Base-by-base conservation (phyloP, 306 rosid species). In the Trifolium repens region DNA sequence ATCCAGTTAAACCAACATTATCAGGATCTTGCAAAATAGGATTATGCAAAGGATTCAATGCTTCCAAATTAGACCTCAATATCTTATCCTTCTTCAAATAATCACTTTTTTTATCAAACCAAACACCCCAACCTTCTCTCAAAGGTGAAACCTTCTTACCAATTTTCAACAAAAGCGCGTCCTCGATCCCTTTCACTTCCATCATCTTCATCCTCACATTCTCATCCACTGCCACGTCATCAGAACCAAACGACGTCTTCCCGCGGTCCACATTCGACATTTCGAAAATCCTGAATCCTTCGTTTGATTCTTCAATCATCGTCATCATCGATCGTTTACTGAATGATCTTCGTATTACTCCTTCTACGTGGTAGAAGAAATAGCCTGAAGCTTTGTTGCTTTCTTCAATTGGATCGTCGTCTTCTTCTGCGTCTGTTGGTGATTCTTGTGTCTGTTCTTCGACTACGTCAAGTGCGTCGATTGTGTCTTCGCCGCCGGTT, bases 111-210 rank as follows among this genome's bases (percentile, higher is more conserved):
- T 88, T 94, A 32, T 94, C 96, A 54, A 91, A 94, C 98, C 97
- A 91, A 64, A 86, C 87, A 35, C 97, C 96, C 97, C 98, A 94
- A 5, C 97, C 98, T 49, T 94, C 91, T 44, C 98, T 87, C 30
- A 94, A 72, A 1, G 96, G 94, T 32, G 96, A 91, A 69, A 67
- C 85, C 42, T 68, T 94, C 80, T 79, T 62, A 4, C 92, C 91
- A 71, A 75, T 22, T 58, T 85, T 91, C 83, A 94, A 47, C 87
- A 94, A 49, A 60, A 94, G 83, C n/a, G 91, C 94, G 11, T 94
- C 98, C 85, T 94, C 98, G 2, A 94, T 79, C 7, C 85, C 78
- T 9, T 6, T 76, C 74, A 91, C 93, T 54, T 76, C 54, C 8
- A 83, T 73, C 15, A 80, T 81, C 78, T 87, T 88, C 72, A 71